A percentile compares a stretch with the other conserved stretches of the same genome.
Conservation (phyloP, 805 yeast species). For the Isabelozyma heimii region DNA sequence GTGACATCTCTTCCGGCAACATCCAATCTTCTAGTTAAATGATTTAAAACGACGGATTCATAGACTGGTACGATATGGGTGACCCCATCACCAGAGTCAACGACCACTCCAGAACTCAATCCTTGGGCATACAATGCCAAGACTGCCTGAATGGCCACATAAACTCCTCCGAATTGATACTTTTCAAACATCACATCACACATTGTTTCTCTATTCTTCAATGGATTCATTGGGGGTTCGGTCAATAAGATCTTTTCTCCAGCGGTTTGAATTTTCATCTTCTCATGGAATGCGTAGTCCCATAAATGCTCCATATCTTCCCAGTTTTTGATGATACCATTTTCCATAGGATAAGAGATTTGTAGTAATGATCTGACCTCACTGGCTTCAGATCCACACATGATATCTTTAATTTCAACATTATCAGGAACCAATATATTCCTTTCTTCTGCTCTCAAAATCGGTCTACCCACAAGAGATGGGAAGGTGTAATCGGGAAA, state of each 20-base stretch:
- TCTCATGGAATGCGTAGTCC: slow-evolving; percentile 95
- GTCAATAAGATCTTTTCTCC: slow-evolving; percentile 85
- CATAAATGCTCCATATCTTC: slow-evolving; percentile 98
- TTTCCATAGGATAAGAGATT: slow-evolving; percentile 97
- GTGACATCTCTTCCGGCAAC: slow-evolving; percentile 99
- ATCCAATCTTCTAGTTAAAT: slow-evolving; percentile 85
- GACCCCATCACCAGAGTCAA: slow-evolving; percentile 98
- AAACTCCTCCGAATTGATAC: slow-evolving; percentile 87
- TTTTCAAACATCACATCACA: slow-evolving; percentile 90
- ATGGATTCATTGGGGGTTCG: slow-evolving; percentile 98
- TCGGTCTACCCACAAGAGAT: slow-evolving; percentile 89
- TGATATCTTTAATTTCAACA: slow-evolving; percentile 85
- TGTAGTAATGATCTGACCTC: slow-evolving; percentile 87
- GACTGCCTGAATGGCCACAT: slow-evolving; percentile 97
- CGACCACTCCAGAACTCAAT: slow-evolving; percentile 93
- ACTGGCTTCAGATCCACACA: slow-evolving; percentile 97
- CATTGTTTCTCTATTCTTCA: slow-evolving; percentile 87
- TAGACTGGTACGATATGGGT: slow-evolving; percentile 98
- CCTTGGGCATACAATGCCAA: slow-evolving; percentile 97
- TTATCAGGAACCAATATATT: slow-evolving; percentile 50
- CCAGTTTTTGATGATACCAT: slow-evolving; percentile 96
- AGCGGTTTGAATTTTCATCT: slow-evolving; percentile 71
- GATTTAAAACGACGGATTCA: slow-evolving; percentile 94
- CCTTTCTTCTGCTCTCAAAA: slow-evolving; percentile 93
- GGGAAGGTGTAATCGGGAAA: slow-evolving; percentile 98